These are phyloP conservation scores for Geopyxis carbonaria DNA, from an alignment of 495 filamentous ascomycete species.

Conservation along the genomic window DNA sequence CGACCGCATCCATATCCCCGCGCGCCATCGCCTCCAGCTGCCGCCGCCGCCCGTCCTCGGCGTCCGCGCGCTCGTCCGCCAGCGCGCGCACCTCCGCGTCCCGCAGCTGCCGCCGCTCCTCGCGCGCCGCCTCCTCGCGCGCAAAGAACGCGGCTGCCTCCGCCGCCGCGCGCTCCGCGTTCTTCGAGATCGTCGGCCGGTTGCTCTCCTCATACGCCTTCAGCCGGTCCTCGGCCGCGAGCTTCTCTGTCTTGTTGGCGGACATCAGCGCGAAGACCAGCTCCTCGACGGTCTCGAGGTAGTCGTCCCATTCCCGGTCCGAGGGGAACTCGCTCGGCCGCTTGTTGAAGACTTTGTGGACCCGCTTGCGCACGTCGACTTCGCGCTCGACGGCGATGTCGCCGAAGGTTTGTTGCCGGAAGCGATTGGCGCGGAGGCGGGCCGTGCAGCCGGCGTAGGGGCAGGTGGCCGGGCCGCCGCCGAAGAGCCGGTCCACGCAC, in stretches of 20 bases:
- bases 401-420: constrained; percentile 75
- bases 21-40: constrained; percentile 36
- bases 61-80: constrained; percentile 32
- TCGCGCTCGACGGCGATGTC: constrained; percentile 85
- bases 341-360: constrained; percentile 71
- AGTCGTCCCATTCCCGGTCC: constrained; percentile 72
- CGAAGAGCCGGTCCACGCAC: constrained; percentile 90
- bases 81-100: constrained; percentile 35
- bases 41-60: constrained; percentile 36
- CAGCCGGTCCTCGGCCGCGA: constrained; percentile 52
- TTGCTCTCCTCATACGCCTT: constrained; percentile 51
- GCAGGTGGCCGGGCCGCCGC: constrained; percentile 72
- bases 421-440: constrained; percentile 68
- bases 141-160: constrained; percentile 40
- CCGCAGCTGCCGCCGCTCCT: constrained; percentile 33
- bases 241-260: constrained; percentile 50
- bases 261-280: constrained; percentile 74
- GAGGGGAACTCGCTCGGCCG: constrained; percentile 78
- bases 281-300: constrained; percentile 82
- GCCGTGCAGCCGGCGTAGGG: constrained; percentile 72
- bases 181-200: constrained; percentile 38
- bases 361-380: constrained; percentile 71
- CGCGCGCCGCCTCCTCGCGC: constrained; percentile 42
- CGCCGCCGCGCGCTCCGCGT: constrained; percentile 35
- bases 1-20: constrained; percentile 42